These are phyloP conservation scores for Coniosporium apollinis DNA, from an alignment of 495 filamentous ascomycete genomes.

Conservation along the genomic window DNA sequence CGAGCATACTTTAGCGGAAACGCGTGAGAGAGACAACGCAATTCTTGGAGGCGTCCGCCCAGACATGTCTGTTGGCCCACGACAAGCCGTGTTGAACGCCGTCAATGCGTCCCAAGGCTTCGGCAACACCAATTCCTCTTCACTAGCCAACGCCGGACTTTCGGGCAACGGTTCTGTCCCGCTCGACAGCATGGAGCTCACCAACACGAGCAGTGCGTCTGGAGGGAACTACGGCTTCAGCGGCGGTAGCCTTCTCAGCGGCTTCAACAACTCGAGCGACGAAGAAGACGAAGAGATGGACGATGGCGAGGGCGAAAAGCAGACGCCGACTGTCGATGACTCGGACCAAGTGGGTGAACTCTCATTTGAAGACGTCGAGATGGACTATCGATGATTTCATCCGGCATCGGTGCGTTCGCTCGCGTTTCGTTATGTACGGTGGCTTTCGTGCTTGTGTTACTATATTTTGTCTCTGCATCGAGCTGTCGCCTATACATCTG, in stretches of 20 bases:
- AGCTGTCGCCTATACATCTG: not conserved
- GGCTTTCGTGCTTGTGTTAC: not conserved
- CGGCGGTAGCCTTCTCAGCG: slow-evolving; percentile 56
- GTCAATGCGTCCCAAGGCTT: slow-evolving; percentile 44
- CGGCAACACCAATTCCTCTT: slow-evolving; percentile 40
- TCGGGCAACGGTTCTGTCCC: slow-evolving; percentile 34
- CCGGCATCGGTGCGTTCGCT: not conserved
- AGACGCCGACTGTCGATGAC: slow-evolving; percentile 20
- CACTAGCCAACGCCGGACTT: slow-evolving; percentile 61
- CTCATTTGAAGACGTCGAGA: slow-evolving; percentile 39
- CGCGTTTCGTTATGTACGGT: not conserved
- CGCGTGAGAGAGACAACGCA: slow-evolving; percentile 88
- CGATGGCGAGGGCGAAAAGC: slow-evolving; percentile 43
- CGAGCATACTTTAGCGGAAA: slow-evolving; percentile 84
- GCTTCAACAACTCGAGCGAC: slow-evolving; percentile 90
- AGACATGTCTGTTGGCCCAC: slow-evolving; percentile 56
- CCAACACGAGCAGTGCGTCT: slow-evolving; percentile 44
- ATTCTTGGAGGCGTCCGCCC: slow-evolving; percentile 94
- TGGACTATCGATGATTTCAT: slow-evolving; percentile 26
- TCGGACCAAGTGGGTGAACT: slow-evolving; percentile 51
- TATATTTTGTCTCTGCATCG: not conserved
- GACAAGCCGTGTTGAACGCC: slow-evolving; percentile 47
- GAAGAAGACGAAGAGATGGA: slow-evolving; percentile 95
- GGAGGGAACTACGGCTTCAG: slow-evolving; percentile 46
- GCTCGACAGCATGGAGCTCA: slow-evolving; percentile 64